phyloP scores from a whole-genome alignment of 352 stramenopile genomes.

The Pythium chondricola region DNA sequence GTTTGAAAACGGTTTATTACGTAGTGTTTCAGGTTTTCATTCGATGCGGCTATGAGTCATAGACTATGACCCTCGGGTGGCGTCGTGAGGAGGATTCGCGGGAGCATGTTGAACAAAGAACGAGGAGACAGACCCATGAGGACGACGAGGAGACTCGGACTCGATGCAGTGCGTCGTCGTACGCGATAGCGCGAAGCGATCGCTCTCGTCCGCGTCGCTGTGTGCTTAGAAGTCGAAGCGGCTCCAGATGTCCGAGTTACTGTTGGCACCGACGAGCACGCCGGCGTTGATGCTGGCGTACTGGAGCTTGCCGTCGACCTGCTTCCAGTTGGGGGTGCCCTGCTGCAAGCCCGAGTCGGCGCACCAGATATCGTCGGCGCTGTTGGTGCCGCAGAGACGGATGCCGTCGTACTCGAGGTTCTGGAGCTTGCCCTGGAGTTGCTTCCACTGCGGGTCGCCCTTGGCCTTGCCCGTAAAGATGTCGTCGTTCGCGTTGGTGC shows the following conservation, averaged over 20 bases:
- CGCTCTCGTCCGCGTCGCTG: too few relatives aligned
- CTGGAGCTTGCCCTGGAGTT: conserved; percentile 14
- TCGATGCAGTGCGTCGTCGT: too few relatives aligned
- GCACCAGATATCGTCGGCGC: conserved; percentile 12
- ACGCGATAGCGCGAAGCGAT: too few relatives aligned
- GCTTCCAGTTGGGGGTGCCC: conserved; percentile 12
- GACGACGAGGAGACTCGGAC: too few relatives aligned
- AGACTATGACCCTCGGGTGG: too few relatives aligned
- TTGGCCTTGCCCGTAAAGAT: conserved; percentile 13
- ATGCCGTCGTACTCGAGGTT: conserved; percentile 25
- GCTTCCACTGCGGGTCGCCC: conserved; percentile 18
- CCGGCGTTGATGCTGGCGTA: conserved; percentile 5
- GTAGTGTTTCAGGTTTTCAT: too few relatives aligned
- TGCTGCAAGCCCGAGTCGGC: conserved; percentile 8
- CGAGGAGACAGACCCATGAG: too few relatives aligned
- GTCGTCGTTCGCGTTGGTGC: conserved; percentile 15
- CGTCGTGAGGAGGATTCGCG: too few relatives aligned
- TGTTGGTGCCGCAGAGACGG: conserved; percentile 16
- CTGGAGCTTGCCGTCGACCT: conserved; percentile 9
- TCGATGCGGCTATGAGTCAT: too few relatives aligned
- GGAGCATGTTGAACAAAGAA: too few relatives aligned
- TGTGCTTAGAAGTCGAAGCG: conserved; percentile 8
- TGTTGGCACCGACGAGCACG: conserved; percentile 4
- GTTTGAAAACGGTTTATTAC: too few relatives aligned
- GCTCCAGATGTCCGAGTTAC: conserved; percentile 1